A percentile compares a stretch with the other conserved stretches of the same genome.
Conservation (phyloP, 805 yeast species). For the Middelhovenomyces tepae region DNA sequence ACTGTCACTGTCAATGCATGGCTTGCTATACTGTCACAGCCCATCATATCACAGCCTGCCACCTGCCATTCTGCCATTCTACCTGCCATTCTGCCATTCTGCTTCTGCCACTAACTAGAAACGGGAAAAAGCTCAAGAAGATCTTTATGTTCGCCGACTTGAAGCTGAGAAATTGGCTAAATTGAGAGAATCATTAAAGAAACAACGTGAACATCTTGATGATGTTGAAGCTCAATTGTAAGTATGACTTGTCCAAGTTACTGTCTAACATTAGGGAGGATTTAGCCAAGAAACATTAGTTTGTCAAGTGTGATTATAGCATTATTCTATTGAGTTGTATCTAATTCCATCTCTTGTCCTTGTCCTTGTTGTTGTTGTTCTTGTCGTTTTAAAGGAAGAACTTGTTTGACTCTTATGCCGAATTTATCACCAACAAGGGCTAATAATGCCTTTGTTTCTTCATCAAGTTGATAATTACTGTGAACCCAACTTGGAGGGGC, state of each 20-base stretch:
- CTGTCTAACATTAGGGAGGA: neutral
- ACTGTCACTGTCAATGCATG: slow-evolving; percentile 1
- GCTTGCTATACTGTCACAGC: neutral
- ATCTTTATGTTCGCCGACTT: slow-evolving; percentile 73
- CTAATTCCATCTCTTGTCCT: neutral
- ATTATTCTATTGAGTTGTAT: neutral
- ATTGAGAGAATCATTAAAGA: slow-evolving; percentile 65
- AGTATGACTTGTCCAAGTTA: slow-evolving; percentile 7
- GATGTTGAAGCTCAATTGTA: slow-evolving; percentile 19
- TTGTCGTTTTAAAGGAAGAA: slow-evolving; percentile 15
- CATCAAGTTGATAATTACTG: slow-evolving; percentile 58
- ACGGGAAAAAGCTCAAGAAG: slow-evolving; percentile 91
- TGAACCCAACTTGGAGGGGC: slow-evolving; percentile 83
- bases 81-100: neutral
- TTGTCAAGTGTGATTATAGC: too few relatives aligned
- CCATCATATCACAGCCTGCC: neutral
- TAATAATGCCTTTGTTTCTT: slow-evolving; percentile 26
- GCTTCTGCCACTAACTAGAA: slow-evolving; percentile 34
- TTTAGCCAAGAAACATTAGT: too few relatives aligned
- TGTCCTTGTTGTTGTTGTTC: slow-evolving; percentile 1
- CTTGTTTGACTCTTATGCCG: slow-evolving; percentile 27
- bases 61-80: neutral
- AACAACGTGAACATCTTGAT: slow-evolving; percentile 37
- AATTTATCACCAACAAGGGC: slow-evolving; percentile 19
- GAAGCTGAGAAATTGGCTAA: slow-evolving; percentile 80